phyloP scores from a whole-genome alignment of 1,284 basidiomycete species.

The Rhodotorula sp. region DNA sequence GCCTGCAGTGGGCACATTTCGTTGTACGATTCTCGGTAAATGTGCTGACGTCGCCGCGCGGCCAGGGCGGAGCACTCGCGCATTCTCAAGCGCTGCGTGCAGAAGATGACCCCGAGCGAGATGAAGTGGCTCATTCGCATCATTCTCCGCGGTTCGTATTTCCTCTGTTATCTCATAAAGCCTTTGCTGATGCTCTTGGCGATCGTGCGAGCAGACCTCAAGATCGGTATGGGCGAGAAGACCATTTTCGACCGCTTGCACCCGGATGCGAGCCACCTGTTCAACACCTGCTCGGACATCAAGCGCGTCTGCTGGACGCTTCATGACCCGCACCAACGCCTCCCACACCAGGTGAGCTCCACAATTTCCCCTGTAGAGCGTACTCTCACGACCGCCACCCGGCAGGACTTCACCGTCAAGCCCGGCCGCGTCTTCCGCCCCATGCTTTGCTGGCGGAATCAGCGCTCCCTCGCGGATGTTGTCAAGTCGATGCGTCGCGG shows the following conservation, averaged over 20 bases:
- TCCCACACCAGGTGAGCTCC: slow-evolving; percentile 49
- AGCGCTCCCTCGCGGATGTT: slow-evolving; percentile 71
- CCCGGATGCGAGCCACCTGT: slow-evolving; percentile 83
- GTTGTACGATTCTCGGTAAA: too few relatives aligned
- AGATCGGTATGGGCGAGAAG: slow-evolving; percentile 63
- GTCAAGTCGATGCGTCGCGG: slow-evolving; percentile 72
- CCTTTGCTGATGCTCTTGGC: background rate
- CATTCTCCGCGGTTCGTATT: slow-evolving; percentile 75
- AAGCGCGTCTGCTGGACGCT: slow-evolving; percentile 76
- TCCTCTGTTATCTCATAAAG: background rate
- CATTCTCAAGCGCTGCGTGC: slow-evolving; percentile 73
- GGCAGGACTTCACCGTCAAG: slow-evolving; percentile 74
- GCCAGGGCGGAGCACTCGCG: slow-evolving; percentile 70
- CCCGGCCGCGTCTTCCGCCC: slow-evolving; percentile 83
- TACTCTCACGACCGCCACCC: background rate
- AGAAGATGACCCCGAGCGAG: slow-evolving; percentile 73
- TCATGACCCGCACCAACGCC: slow-evolving; percentile 51
- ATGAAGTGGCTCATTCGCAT: slow-evolving; percentile 91
- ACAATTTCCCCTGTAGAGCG: background rate
- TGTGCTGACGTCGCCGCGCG: background rate
- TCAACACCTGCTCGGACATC: slow-evolving; percentile 91
- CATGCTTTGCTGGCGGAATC: slow-evolving; percentile 81
- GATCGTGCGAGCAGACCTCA: slow-evolving; percentile 49
- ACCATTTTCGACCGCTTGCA: slow-evolving; percentile 85
- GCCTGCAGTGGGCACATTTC: slow-evolving; percentile 1